A percentile compares a stretch with the other conserved stretches of the same genome.
These are phyloP conservation scores for Carex littledalei DNA, from an alignment of 176 grass and related monocot genomes.

Conservation along the genomic window DNA sequence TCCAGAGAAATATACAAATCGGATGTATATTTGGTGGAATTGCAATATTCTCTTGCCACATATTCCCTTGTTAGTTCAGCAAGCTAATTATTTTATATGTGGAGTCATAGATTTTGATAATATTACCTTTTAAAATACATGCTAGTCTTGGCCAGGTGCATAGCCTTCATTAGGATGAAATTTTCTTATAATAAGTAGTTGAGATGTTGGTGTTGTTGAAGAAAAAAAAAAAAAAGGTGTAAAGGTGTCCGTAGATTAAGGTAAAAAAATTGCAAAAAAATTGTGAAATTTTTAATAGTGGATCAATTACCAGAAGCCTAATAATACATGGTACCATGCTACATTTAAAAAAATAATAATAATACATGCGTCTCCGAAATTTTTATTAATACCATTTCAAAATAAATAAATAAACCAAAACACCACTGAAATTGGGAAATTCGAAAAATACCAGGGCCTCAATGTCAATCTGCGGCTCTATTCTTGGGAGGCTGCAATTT, in stretches of 20 bases:
- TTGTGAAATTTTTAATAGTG: background rate
- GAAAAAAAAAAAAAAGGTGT: background rate
- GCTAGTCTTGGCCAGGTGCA: background rate
- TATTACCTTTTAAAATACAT: background rate
- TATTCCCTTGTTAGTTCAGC: background rate
- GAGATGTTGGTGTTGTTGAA: background rate
- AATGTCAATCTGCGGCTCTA: too few species aligned
- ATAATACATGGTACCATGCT: background rate
- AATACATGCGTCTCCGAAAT: background rate
- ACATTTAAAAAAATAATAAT: background rate
- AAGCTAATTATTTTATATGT: background rate
- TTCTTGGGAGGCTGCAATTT: too few species aligned
- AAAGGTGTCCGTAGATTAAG: background rate
- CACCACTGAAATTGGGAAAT: too few species aligned
- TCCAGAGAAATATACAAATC: background rate
- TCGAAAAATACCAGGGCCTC: too few species aligned
- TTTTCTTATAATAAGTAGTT: background rate
- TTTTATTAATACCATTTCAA: too few species aligned
- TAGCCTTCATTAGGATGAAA: background rate
- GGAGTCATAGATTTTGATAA: background rate
- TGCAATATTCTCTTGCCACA: background rate
- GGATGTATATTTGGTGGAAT: background rate
- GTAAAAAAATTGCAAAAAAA: background rate
- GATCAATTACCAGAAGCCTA: background rate
- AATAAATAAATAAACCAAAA: too few species aligned